Conservation (phyloP, 768 basidiomycete genomes). For the Candolleomyces eurysporus region DNA sequence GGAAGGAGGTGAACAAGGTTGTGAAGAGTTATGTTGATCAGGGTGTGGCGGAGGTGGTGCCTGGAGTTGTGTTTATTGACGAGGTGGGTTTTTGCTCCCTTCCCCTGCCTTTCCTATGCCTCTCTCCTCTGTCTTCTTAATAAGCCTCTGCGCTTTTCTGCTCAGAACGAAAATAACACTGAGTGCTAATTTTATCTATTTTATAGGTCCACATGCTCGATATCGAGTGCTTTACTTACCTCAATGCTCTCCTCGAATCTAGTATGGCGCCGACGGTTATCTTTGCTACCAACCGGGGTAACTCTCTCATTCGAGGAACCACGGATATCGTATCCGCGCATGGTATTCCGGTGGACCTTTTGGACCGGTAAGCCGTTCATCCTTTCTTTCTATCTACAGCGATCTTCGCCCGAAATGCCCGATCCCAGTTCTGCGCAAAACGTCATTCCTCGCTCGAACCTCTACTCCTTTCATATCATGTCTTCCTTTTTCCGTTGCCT, state of each 20-base stretch:
- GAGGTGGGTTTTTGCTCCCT: slow-evolving; percentile 58
- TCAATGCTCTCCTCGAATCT: slow-evolving; percentile 93
- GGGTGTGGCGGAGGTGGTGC: slow-evolving; percentile 96
- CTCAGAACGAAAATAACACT: background rate
- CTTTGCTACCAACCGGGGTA: slow-evolving; percentile 93
- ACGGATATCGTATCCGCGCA: slow-evolving; percentile 90
- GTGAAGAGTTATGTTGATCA: slow-evolving; percentile 98
- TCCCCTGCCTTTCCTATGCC: background rate
- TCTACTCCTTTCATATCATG: too few species aligned
- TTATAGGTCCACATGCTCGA: slow-evolving; percentile 97
- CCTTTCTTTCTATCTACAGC: too few species aligned
- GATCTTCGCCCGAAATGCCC: too few species aligned
- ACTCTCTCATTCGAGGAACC: slow-evolving; percentile 89
- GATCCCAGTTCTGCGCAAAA: background rate
- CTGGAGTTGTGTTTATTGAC: slow-evolving; percentile 97
- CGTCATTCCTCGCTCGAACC: too few species aligned
- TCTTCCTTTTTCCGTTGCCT: too few species aligned
- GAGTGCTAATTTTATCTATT: slow-evolving; percentile 7
- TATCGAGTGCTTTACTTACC: slow-evolving; percentile 98
- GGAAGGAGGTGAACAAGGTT: slow-evolving; percentile 95
- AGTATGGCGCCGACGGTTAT: slow-evolving; percentile 98
- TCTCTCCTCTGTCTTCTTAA: too few species aligned
- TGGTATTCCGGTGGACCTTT: slow-evolving; percentile 89
- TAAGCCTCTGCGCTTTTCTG: too few species aligned
- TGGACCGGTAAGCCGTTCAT: slow-evolving; percentile 68